Conservation (phyloP, 2,329 filamentous ascomycete genomes). For the Endocalyx cinctus region DNA sequence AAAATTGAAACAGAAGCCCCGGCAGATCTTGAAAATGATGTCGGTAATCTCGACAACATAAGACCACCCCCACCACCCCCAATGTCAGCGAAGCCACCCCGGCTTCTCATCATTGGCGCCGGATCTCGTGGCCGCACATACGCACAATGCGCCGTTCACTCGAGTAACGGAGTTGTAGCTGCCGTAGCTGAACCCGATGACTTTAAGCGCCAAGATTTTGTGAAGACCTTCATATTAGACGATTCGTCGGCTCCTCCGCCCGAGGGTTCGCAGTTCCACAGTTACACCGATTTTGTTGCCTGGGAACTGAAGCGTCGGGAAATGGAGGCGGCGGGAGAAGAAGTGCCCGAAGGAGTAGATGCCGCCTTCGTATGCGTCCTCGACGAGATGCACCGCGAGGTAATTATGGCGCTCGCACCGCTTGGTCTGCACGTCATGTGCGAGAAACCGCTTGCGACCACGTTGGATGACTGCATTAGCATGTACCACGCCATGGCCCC, state of each 20-base stretch:
- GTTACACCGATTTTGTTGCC: conserved; percentile 71
- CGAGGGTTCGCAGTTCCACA: conserved; percentile 64
- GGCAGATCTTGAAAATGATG: conserved; percentile 19
- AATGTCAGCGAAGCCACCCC: conserved; percentile 48
- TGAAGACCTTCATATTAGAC: conserved; percentile 69
- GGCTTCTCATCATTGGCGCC: conserved; percentile 76
- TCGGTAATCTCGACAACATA: conserved; percentile 18
- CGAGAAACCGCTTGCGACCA: conserved; percentile 88
- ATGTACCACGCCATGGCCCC: conserved; percentile 59
- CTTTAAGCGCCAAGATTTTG: conserved; percentile 72
- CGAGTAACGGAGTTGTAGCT: conserved; percentile 63
- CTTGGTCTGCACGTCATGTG: conserved; percentile 80
- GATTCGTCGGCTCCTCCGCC: conserved; percentile 33
- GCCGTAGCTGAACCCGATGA: conserved; percentile 77
- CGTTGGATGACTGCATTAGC: conserved; percentile 68
- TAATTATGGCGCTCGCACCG: conserved; percentile 68
- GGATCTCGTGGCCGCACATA: conserved; percentile 76
- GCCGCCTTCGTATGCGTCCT: conserved; percentile 64
- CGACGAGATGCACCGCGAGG: conserved; percentile 83
- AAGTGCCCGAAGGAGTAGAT: conserved; percentile 52
- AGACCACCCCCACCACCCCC: conserved; percentile 35
- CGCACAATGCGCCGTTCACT: conserved; percentile 60
- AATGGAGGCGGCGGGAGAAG: conserved; percentile 43
- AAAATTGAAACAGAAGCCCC: conserved; percentile 23
- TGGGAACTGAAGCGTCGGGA: conserved; percentile 64